These are phyloP conservation scores for Penicillium pulvis DNA, from an alignment of 495 filamentous ascomycete species.

Conservation along the genomic window DNA sequence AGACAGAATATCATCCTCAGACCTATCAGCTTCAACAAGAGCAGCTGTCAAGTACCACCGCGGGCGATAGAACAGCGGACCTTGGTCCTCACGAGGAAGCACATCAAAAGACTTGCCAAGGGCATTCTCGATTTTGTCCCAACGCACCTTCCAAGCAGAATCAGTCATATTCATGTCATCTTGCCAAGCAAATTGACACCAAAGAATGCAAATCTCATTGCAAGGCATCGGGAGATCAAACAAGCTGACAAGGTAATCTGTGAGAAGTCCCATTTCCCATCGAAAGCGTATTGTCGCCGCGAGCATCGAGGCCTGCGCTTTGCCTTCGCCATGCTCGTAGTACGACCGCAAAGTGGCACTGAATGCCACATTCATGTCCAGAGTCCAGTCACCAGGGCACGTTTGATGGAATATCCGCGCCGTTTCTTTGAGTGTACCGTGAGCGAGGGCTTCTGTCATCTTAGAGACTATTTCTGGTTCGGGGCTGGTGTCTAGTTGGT, in stretches of 20 bases:
- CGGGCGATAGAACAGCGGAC: neutral
- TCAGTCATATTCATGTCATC: neutral
- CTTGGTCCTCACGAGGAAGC: neutral
- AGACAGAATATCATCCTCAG: neutral
- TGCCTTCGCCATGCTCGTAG: too few relatives aligned
- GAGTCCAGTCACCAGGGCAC: too few relatives aligned
- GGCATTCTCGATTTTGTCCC: neutral
- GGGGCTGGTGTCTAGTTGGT: too few relatives aligned
- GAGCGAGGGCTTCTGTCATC: too few relatives aligned
- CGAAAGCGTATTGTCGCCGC: constrained; percentile 4
- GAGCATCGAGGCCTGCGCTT: neutral
- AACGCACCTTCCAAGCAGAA: neutral
- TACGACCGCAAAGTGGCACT: too few relatives aligned
- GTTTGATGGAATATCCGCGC: too few relatives aligned
- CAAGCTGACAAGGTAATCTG: neutral
- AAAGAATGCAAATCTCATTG: neutral
- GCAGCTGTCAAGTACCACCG: neutral
- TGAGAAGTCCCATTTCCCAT: constrained; percentile 6
- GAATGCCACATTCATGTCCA: too few relatives aligned
- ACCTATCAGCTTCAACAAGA: neutral
- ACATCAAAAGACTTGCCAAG: neutral
- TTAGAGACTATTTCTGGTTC: too few relatives aligned
- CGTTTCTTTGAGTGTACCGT: too few relatives aligned
- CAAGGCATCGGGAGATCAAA: neutral
- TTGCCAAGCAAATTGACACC: neutral